Percentiles rank a stretch among this genome's conserved stretches.
Conservation (phyloP, 2,329 filamentous ascomycete genomes). For the Dryadomyces quercivorus region DNA sequence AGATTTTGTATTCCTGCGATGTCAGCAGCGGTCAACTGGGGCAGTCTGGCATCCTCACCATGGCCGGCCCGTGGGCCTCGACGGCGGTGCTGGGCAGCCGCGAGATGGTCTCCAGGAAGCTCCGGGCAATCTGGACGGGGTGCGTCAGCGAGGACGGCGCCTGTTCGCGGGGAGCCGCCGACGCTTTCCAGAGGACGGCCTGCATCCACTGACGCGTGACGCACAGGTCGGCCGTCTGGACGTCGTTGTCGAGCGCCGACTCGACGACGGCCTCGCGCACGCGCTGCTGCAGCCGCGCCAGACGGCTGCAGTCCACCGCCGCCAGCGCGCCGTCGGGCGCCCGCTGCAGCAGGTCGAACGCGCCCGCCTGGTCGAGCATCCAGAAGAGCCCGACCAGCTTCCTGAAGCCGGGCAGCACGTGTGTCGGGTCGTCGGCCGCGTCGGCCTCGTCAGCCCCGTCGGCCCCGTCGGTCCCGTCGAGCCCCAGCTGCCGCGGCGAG, state of each 20-base stretch:
- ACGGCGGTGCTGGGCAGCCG: slow-evolving; percentile 31
- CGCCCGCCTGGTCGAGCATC: slow-evolving; percentile 35
- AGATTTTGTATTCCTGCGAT: slow-evolving; percentile 27
- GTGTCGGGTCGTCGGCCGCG: slow-evolving; percentile 25
- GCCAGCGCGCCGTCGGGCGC: slow-evolving; percentile 15
- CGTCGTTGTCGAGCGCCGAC: slow-evolving; percentile 29
- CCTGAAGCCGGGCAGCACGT: slow-evolving; percentile 34
- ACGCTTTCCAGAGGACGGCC: slow-evolving; percentile 31
- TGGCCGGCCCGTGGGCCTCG: slow-evolving; percentile 35
- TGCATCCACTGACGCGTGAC: slow-evolving; percentile 40
- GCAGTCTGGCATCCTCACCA: slow-evolving; percentile 15
- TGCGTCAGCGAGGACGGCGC: slow-evolving; percentile 20
- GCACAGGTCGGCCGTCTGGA: slow-evolving; percentile 35
- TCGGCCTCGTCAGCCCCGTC: no score
- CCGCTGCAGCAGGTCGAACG: slow-evolving; percentile 32
- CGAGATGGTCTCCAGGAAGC: slow-evolving; percentile 30
- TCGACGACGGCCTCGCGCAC: slow-evolving; percentile 27
- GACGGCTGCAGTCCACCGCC: slow-evolving; percentile 15
- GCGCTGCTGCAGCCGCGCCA: slow-evolving; percentile 28
- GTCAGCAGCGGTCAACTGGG: not conserved
- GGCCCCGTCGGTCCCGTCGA: slow-evolving; percentile 23
- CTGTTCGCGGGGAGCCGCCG: slow-evolving; percentile 15
- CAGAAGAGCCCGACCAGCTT: slow-evolving; percentile 37
- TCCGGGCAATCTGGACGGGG: slow-evolving; percentile 31
- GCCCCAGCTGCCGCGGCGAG: slow-evolving; percentile 20